Conservation (phyloP, 129 eudicot genomes). For the Artemisia argyi region DNA sequence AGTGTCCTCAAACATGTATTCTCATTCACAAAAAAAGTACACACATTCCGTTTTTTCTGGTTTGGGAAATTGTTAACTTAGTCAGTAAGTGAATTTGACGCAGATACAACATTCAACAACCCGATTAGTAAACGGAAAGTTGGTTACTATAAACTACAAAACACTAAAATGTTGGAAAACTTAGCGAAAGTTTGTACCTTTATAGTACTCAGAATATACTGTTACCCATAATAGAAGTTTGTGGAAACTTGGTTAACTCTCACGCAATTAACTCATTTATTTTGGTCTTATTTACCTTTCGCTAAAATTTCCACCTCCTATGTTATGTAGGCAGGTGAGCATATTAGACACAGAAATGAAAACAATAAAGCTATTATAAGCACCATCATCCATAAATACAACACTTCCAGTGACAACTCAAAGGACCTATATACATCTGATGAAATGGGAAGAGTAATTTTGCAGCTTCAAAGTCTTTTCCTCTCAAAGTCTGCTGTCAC, state of each 20-base stretch:
- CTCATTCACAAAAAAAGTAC: not conserved
- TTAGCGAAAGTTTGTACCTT: slow-evolving; percentile 3
- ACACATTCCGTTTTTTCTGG: not conserved
- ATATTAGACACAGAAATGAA: slow-evolving; percentile 65
- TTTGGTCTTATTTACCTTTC: no score
- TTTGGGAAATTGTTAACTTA: not conserved
- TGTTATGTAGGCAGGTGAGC: slow-evolving; percentile 58
- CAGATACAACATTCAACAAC: not conserved
- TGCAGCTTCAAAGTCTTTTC: slow-evolving; percentile 70
- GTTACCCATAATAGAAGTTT: not conserved
- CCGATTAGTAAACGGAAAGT: not conserved
- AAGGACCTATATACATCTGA: slow-evolving; percentile 59
- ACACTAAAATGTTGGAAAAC: not conserved
- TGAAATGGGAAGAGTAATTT: slow-evolving; percentile 64
- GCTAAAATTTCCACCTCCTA: slow-evolving; percentile 7
- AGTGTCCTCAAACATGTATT: not conserved
- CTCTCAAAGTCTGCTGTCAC: slow-evolving; percentile 39
- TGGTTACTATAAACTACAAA: not conserved
- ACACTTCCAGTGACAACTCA: slow-evolving; percentile 33
- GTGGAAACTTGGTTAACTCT: slow-evolving; percentile 4
- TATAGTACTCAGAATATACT: not conserved
- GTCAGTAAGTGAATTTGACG: not conserved
- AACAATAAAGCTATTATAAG: slow-evolving; percentile 59
- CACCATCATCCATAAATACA: slow-evolving; percentile 47
- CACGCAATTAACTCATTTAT: no score